phyloP scores from a whole-genome alignment of 768 basidiomycete genomes.

The Clathrus columnatus region DNA sequence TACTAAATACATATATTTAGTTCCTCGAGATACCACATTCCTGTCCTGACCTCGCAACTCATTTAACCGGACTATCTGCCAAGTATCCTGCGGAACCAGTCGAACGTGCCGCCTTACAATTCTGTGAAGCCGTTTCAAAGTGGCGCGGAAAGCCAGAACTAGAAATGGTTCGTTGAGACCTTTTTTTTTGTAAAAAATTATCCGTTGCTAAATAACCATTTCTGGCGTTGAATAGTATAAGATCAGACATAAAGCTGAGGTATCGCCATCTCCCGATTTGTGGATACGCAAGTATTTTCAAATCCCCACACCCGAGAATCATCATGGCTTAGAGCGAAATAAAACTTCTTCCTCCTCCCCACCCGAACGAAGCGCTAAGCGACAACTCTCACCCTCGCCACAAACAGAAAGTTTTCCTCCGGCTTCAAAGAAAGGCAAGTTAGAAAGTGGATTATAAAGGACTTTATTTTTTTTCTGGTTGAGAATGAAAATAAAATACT shows the following conservation, averaged over 20 bases:
- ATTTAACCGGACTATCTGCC: slow-evolving; percentile 48
- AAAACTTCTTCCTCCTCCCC: background rate
- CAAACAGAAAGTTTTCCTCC: background rate
- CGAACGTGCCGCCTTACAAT: slow-evolving; percentile 67
- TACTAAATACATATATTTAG: too few relatives aligned
- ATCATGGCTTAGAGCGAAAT: too few relatives aligned
- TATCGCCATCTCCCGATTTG: background rate
- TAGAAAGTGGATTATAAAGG: too few relatives aligned
- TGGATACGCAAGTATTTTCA: background rate
- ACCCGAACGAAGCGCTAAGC: background rate
- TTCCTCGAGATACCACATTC: slow-evolving; percentile 68
- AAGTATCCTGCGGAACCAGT: slow-evolving; percentile 76
- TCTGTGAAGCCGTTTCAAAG: slow-evolving; percentile 71
- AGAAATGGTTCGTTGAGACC: slow-evolving; percentile 15
- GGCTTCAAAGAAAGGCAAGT: background rate
- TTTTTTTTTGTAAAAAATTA: background rate
- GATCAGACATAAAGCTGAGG: background rate
- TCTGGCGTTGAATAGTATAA: background rate
- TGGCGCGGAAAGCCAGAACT: slow-evolving; percentile 85
- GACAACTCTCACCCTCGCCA: background rate
- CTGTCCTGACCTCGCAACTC: slow-evolving; percentile 50
- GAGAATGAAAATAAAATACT: too few relatives aligned
- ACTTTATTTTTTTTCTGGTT: too few relatives aligned
- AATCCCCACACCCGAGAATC: too few relatives aligned
- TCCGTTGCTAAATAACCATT: background rate